Evolutionary conservation across 2,329 filamentous ascomycete species (phyloP), one percentile per base, ranked within the genome.

Genomic region (Fusarium virguliforme): DNA sequence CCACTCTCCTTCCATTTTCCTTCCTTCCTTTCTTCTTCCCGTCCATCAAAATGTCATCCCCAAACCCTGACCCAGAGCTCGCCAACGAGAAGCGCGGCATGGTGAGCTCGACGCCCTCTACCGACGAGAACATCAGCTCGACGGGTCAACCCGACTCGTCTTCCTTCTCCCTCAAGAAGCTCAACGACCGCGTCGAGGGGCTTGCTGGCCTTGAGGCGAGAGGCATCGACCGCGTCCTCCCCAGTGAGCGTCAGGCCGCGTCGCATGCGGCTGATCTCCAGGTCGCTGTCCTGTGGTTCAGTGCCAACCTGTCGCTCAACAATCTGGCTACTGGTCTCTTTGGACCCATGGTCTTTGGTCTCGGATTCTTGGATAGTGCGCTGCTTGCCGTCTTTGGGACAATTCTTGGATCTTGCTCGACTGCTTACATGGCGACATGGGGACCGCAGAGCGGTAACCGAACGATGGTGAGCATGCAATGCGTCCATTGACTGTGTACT

Each of bases 391-490:
- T 95, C 58, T 93, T 94, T 81, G 88, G 95, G 83, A 95, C 94
- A 74, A 77, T 94, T 5, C 83, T 95, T 9, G 92, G 91, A n/a
- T 86, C 92, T 54, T 76, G 90, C 54, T 91, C 92, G 0, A 92
- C 94, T 15, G 91, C 89, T 76, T 94, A 91, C 81, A 94, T 94
- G 84, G 92, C 91, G 2, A 92, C 89, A 18, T 94, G 94, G 76
- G 92, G 93, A 3, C 90, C 93, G 3, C 83, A 83, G 8, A 94
- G 94, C 71, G 93, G 92, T 4, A 84, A 94, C 70, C 88, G 93
- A 60, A 93, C 94, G 77, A 94, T 95, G 90, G 91, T 80, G 18
- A 60, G 72, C 5, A 50, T 50, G 15, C 1, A 8, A 50, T 59
- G 1, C 15, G 4, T 4, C 3, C 13, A 15, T 6, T 1, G 24